Base-by-base conservation (phyloP, 1,284 basidiomycete genomes). In the Tetrapyrgos nigripes region DNA sequence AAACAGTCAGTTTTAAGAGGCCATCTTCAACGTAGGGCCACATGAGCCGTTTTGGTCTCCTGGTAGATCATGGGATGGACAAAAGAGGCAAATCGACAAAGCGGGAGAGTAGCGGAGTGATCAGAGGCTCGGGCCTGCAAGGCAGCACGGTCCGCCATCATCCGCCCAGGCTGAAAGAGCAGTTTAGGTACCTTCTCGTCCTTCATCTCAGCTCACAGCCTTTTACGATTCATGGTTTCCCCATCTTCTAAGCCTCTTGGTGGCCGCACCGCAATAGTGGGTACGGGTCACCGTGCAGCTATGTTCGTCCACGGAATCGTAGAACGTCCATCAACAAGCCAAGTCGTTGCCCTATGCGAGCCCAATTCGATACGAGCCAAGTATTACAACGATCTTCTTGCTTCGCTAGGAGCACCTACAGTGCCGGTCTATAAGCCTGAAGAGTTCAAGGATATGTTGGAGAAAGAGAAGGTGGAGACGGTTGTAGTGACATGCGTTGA, bases 401-500 rank as follows among this genome's bases (percentile, higher is more conserved):
- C 65, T 14, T 74, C 75, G 21, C 71, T 79, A 4, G 72, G 79
- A 9, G 72, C 75, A 33, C 68, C 74, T 0, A 59, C 57, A 14
- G 78, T 79, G 1, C 76, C 77, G 1, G 73, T 79, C 19, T 81
- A 81, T 64, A 66, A 72, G 53, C 76, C 77, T 24, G 76, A 77
- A n/a, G 70, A 76, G 33, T 85, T 80, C 67, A 68, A 68, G 58
- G 73, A 75, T 59, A 85, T 84, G 82, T 69, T 85, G 60, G 68
- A 73, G 54, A 75, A 78, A 55, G 79, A 81, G 65, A 75, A 73
- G 43, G 78, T 84, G 27, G 79, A 83, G 63, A 76, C 76, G 4
- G 66, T 83, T 3, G 81, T 85, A 8, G 75, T 85, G 4, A 84
- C 81, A n/a, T 83, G 81, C 48, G 73, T 84, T 28, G 83, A 85